Evolutionary conservation across 441 rosid species (phyloP).

Genomic region (Dalechampia spathulata): DNA sequence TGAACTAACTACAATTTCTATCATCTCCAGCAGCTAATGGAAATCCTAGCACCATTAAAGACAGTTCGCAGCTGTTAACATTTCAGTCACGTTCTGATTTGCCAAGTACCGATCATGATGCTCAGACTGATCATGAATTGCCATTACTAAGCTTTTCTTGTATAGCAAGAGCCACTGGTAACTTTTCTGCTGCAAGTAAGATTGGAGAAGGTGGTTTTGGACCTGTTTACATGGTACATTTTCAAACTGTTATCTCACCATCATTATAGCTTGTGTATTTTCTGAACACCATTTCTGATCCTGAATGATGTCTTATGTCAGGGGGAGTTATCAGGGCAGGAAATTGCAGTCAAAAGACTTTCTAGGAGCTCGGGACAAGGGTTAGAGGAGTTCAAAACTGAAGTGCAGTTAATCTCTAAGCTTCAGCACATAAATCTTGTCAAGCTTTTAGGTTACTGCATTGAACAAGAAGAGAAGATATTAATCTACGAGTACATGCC

Average conservation of each 20-base stretch:
- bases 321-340: constrained; percentile 3
- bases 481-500: not conserved
- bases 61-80: not conserved
- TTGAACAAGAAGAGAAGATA: not conserved
- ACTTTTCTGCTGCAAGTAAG: not conserved
- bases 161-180: not conserved
- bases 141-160: not conserved
- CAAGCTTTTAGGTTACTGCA: constrained; percentile 1
- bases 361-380: not conserved
- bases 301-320: not conserved
- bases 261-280: not conserved
- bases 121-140: not conserved
- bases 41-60: not conserved
- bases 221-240: constrained; percentile 4
- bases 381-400: not conserved
- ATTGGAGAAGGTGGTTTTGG: constrained; percentile 5
- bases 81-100: not conserved
- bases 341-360: constrained; percentile 5
- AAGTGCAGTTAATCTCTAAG: not conserved
- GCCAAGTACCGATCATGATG: not conserved
- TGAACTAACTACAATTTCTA: not conserved
- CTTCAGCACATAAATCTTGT: constrained; percentile 8
- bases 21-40: not conserved
- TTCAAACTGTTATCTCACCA: too few species aligned
- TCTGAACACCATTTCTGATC: not conserved